Base-by-base conservation (phyloP, 495 filamentous ascomycete genomes). In the Penicillium waksmanii region DNA sequence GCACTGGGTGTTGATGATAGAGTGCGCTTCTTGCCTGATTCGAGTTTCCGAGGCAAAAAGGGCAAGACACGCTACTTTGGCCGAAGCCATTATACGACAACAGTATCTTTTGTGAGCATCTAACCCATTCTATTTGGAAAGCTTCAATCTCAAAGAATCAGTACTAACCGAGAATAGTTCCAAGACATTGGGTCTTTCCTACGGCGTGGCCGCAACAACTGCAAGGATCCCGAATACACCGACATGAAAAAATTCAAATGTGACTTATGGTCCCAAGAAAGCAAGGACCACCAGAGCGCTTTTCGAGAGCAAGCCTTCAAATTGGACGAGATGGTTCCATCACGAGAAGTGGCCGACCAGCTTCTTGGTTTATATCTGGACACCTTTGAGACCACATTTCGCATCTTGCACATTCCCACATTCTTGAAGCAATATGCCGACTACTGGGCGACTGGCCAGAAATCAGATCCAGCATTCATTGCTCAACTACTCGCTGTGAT, bases 331-430 rank as follows among this genome's bases (percentile, higher is more conserved):
- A 72, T 83, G 65, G 65, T 83, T 5, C 84, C 84, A 0, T 57
- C 77, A n/a, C 76, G 74, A 21, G 70, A 75, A 33, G 53, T 84
- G 2, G 74, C 81, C 3, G 84, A 89, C 59, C 57, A 70, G 36
- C 73, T 87, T 55, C 69, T 82, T n/a, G 60, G 71, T 10, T 53
- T 81, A 3, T 89, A 89, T 69, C 76, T 87, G 35, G 67, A 72
- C 3, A 82, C 76, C 4, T 84, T 85, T 49, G 87, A 89, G 64
- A 81, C 78, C 1, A 80, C 75, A 3, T 75, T 81, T 60, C 77
- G 85, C 15, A 80, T 89, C 34, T 56, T 88, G 11, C 87, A 89
- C 56, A 62, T 80, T 2, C 84, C 84, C 12, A 82, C 72, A 0
- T 89, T 89, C 53, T 67, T 76, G 59, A 61, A 67, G 13, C 78